Conservation (phyloP, 345 rosid species). For the Eucalyptus erythrocorys region DNA sequence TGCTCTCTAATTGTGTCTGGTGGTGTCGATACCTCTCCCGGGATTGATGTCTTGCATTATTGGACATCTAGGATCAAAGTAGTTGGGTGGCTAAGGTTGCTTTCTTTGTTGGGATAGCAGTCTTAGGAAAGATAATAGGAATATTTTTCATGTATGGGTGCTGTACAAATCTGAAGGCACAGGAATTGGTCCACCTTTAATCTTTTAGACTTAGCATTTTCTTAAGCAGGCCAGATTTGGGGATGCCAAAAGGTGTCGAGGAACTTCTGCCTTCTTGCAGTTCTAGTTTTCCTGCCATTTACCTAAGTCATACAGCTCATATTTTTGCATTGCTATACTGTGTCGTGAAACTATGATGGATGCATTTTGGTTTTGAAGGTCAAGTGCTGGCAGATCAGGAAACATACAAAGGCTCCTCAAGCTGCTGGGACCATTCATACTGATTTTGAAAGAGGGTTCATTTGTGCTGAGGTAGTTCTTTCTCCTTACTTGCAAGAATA, state of each 20-base stretch:
- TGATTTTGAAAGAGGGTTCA: conserved; percentile 95
- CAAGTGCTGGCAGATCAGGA: conserved; percentile 96
- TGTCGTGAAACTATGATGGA: neutral
- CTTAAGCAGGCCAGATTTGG: neutral
- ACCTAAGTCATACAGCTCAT: neutral
- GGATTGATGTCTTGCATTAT: neutral
- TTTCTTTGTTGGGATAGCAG: neutral
- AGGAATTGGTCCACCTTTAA: neutral
- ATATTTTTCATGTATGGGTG: neutral
- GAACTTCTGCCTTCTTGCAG: neutral
- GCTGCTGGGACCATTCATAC: conserved; percentile 94
- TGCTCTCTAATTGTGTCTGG: neutral
- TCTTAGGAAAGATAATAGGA: neutral
- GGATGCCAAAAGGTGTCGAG: neutral
- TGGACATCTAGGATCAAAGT: neutral
- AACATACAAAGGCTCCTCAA: conserved; percentile 94
- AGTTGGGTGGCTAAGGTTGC: neutral
- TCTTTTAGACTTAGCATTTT: neutral
- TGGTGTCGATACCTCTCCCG: neutral
- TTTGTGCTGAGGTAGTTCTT: conserved; percentile 85
- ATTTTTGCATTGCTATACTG: neutral
- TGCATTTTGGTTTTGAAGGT: conserved; percentile 38
- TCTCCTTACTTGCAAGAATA: neutral
- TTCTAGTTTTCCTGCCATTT: neutral
- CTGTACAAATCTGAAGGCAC: neutral